Conservation (phyloP, 2,329 filamentous ascomycete genomes). For the Tolypocladium pustulatum region DNA sequence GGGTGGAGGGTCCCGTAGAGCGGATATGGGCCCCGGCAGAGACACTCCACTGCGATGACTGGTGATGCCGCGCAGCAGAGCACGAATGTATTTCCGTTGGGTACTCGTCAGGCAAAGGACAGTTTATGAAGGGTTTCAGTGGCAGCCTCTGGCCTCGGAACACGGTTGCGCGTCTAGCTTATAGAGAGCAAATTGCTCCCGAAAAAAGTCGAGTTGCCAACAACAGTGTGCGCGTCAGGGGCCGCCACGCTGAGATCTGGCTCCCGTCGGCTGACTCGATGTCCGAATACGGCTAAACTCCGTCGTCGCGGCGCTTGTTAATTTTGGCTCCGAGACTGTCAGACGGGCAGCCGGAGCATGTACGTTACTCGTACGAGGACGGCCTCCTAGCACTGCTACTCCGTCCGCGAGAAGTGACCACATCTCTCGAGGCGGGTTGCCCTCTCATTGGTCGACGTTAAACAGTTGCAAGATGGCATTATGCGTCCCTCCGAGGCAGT, state of each 20-base stretch:
- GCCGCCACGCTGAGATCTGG: background rate
- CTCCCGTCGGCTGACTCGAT: background rate
- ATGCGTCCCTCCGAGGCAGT: background rate
- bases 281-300: constrained; percentile 1
- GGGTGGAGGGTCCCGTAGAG: background rate
- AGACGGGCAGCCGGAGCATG: background rate
- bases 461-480: background rate
- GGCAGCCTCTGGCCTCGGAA: background rate
- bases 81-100: background rate
- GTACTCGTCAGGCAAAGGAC: background rate
- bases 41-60: background rate
- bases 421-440: too few species aligned
- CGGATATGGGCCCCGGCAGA: background rate
- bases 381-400: too few species aligned
- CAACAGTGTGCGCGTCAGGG: background rate
- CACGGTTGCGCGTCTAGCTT: background rate
- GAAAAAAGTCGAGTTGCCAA: background rate
- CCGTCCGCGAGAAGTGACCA: too few species aligned
- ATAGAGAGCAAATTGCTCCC: too few species aligned
- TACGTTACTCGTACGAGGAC: too few species aligned
- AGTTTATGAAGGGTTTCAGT: background rate
- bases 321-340: background rate
- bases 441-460: background rate
- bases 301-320: background rate
- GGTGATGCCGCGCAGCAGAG: background rate